Conservation (phyloP, 176 grass and related monocot species). For the Lolium multiflorum region DNA sequence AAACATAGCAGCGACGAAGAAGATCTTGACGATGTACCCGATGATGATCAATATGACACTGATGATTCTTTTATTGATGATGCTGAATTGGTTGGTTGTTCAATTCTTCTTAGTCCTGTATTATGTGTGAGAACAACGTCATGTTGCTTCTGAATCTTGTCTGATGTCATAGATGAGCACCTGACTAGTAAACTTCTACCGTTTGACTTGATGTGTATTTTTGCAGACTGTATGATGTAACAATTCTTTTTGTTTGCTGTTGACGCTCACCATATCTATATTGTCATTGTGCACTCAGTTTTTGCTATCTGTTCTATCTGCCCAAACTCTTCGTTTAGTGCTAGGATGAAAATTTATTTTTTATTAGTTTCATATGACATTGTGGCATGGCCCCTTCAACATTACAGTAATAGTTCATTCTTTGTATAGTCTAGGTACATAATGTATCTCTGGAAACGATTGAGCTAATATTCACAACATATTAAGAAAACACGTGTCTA, state of each 20-base stretch:
- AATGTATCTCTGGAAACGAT: slow-evolving; percentile 27
- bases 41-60: slow-evolving; percentile 99
- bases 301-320: slow-evolving; percentile 23
- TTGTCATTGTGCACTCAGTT: neutral
- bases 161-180: neutral
- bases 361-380: slow-evolving; percentile 28
- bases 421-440: slow-evolving; percentile 26
- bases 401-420: slow-evolving; percentile 9
- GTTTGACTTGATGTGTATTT: neutral
- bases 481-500: slow-evolving; percentile 1
- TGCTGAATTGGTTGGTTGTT: slow-evolving; percentile 83
- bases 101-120: neutral
- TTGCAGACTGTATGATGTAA: slow-evolving; percentile 1
- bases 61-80: slow-evolving; percentile 99
- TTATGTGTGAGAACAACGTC: neutral
- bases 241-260: slow-evolving; percentile 9
- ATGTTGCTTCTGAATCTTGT: slow-evolving; percentile 35
- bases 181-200: slow-evolving; percentile 13
- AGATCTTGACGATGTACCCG: slow-evolving; percentile 81
- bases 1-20: slow-evolving; percentile 99
- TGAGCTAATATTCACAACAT: slow-evolving; percentile 14
- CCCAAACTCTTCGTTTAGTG: slow-evolving; percentile 11
- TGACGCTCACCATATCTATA: slow-evolving; percentile 3
- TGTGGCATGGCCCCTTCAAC: neutral
- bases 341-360: slow-evolving; percentile 8